Evolutionary conservation across 768 basidiomycete species (phyloP).

Genomic region (Lactarius deliciosus): DNA sequence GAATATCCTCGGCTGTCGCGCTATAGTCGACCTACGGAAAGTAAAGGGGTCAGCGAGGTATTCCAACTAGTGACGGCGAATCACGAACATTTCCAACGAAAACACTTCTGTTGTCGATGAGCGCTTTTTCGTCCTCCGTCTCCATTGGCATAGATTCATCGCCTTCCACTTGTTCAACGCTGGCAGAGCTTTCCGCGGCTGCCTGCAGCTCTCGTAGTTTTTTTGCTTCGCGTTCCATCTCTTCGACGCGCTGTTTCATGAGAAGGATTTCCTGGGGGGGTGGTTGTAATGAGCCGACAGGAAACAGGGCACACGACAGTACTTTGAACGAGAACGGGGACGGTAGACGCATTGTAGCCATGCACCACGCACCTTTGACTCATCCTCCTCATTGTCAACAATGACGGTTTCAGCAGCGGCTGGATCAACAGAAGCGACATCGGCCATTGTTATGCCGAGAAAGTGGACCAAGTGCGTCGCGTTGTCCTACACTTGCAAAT

Average conservation of each 20-base stretch:
- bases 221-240: slow-evolving; percentile 90
- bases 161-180: slow-evolving; percentile 46
- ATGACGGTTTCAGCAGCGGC: slow-evolving; percentile 31
- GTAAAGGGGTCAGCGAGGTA: background rate
- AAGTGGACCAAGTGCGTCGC: slow-evolving; percentile 12
- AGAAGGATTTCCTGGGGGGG: slow-evolving; percentile 71
- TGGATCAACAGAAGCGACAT: slow-evolving; percentile 33
- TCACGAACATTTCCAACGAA: slow-evolving; percentile 94
- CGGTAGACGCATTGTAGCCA: background rate
- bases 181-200: slow-evolving; percentile 60
- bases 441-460: slow-evolving; percentile 34
- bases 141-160: slow-evolving; percentile 58
- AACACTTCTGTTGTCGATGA: slow-evolving; percentile 82
- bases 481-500: slow-evolving; percentile 6
- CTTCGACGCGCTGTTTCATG: slow-evolving; percentile 90
- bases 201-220: slow-evolving; percentile 87
- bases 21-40: slow-evolving; percentile 86
- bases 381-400: slow-evolving; percentile 39
- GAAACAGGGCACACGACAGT: background rate
- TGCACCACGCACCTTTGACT: slow-evolving; percentile 36
- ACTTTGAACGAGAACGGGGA: background rate
- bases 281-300: slow-evolving; percentile 9
- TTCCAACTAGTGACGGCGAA: background rate
- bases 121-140: slow-evolving; percentile 80
- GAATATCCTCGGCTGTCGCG: slow-evolving; percentile 97